These are phyloP conservation scores for Eucalyptus melliodora DNA, from an alignment of 345 rosid species.

Conservation along the genomic window DNA sequence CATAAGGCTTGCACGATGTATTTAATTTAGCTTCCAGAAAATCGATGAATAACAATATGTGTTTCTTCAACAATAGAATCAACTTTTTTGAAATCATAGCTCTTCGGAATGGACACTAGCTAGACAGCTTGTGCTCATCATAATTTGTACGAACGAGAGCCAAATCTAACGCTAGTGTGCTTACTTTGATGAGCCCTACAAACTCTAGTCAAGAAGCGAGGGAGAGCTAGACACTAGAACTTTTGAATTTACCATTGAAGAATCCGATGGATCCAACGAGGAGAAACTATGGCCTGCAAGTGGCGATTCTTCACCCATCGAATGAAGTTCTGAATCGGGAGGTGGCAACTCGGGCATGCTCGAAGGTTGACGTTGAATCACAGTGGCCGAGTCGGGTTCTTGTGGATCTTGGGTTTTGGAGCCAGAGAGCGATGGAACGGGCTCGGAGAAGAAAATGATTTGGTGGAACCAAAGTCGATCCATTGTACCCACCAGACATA, in stretches of 20 bases:
- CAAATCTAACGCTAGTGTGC: not conserved
- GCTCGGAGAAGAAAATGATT: slow-evolving; percentile 18
- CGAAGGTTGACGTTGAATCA: not conserved
- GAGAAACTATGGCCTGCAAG: not conserved
- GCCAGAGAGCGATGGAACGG: not conserved
- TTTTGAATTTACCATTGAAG: not conserved
- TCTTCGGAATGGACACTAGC: not conserved
- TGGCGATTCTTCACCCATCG: not conserved
- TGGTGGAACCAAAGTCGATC: slow-evolving; percentile 61
- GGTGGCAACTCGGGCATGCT: not conserved
- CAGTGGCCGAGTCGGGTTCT: not conserved
- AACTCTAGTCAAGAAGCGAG: not conserved
- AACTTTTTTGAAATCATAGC: not conserved
- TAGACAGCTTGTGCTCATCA: not conserved
- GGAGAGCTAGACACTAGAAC: not conserved
- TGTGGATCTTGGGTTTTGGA: not conserved
- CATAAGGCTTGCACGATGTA: not conserved
- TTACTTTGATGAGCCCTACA: not conserved
- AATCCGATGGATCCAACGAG: not conserved
- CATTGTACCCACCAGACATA: slow-evolving; percentile 26
- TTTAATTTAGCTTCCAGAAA: not conserved
- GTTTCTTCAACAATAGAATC: not conserved
- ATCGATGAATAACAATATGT: not conserved
- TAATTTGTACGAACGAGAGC: not conserved
- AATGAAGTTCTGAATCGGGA: not conserved